Percentiles rank a stretch among this genome's conserved stretches.
Conservation (phyloP, 805 yeast genomes). For the Torulaspora microellipsoides region DNA sequence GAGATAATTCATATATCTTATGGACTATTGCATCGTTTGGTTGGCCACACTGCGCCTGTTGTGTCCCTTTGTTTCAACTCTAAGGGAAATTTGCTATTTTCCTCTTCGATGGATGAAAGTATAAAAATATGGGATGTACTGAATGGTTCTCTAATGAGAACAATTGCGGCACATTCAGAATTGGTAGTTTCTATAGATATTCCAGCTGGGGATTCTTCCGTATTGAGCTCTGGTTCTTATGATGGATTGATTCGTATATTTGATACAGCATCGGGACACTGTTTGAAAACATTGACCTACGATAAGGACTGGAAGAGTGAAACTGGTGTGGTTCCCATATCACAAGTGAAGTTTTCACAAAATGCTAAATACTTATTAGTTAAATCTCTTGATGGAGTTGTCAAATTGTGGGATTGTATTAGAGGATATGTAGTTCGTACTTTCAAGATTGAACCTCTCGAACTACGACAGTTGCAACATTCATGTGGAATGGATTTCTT, state of each 20-base stretch:
- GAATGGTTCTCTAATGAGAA: conserved; percentile 61
- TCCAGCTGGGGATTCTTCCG: conserved; percentile 72
- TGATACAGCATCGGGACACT: conserved; percentile 85
- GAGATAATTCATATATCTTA: conserved; percentile 61
- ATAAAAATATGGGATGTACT: conserved; percentile 83
- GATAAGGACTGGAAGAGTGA: conserved; percentile 70
- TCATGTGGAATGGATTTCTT: conserved; percentile 31
- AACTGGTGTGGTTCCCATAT: conserved; percentile 54
- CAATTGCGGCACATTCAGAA: conserved; percentile 88
- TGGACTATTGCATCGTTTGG: conserved; percentile 42
- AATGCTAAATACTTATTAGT: conserved; percentile 77
- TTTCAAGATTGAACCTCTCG: conserved; percentile 29
- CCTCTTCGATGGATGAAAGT: conserved; percentile 89
- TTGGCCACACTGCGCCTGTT: conserved; percentile 84
- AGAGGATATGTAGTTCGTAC: conserved; percentile 77
- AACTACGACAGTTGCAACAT: conserved; percentile 15
- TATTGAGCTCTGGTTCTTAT: conserved; percentile 75
- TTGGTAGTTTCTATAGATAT: conserved; percentile 76
- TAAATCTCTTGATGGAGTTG: conserved; percentile 71
- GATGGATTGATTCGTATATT: conserved; percentile 89
- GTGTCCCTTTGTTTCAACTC: conserved; percentile 63
- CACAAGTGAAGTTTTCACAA: conserved; percentile 67
- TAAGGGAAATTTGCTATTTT: conserved; percentile 72
- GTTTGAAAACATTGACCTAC: conserved; percentile 82
- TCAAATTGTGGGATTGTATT: conserved; percentile 85